Base-by-base conservation (phyloP, 441 rosid species). In the Gossypium schwendimanii region DNA sequence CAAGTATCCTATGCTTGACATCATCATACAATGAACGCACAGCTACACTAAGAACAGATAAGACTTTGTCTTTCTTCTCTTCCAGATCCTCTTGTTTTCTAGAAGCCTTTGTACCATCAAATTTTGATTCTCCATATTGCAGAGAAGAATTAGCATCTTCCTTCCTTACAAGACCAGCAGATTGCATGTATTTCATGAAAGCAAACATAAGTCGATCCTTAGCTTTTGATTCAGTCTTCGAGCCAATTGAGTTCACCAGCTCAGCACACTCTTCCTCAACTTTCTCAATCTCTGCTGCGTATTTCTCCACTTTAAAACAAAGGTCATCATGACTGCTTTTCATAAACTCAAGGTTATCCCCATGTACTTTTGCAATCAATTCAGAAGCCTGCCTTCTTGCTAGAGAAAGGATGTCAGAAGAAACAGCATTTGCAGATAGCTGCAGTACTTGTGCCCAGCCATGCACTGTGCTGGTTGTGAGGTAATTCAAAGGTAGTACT, bases 391-490 rank as follows among this genome's bases (percentile, higher is more conserved):
- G 98, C 78, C 91, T 88, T 81, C 91, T 84, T 47, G 91, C 92
- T 78, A 86, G 79, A 73, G 92, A 88, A 77, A 95, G 81, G 72
- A 85, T 73, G 79, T 95, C 98, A 72, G 86, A 77, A 75, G 98
- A 89, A 72, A 80, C 84, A 76, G 91, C 86, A 84, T 85, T 86
- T 23, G 93, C 92, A 72, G 96, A 88, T 70, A 88, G 82, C 76
- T 93, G 98, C 81, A 93, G 84, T 71, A 91, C 88, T 72, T 91
- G 93, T 70, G 87, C 84, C 99, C 99, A 95, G 64, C 93, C 92
- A 79, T 90, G 93, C 72, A 95, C 87, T 39, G 81, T 79, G 79
- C 95, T 93, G 67, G 94, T 91, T 62, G 95, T 82, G 75, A 87
- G 88, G 81, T 95, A 95, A 82, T 89, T 95, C 73, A 93, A 80